Base-by-base conservation (phyloP, 148 eudicot species). In the Silene conica region DNA sequence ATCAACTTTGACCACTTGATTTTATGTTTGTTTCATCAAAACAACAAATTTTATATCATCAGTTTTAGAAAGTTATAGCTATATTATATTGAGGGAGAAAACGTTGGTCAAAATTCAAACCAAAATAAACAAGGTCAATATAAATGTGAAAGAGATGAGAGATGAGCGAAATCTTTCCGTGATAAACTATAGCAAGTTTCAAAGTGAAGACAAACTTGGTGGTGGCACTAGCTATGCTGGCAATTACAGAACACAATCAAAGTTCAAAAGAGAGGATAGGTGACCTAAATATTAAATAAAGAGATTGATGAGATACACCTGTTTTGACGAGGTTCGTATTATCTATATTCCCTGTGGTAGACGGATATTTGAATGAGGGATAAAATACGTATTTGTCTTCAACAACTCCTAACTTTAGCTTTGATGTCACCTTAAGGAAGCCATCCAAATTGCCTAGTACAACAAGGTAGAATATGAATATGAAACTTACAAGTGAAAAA, bases 361-460 rank as follows among this genome's bases (percentile, higher is more conserved):
- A 78, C 58, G 59, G 85, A 67, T 85, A 62, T 70, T 82, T 81
- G 41, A 76, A 58, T n/a, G 86, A 86, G 20, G 87, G 77, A 77
- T 83, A 78, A 66, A 74, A 63, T 77, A 88, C 82, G 73, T 82
- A 85, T 23, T 88, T 90, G 77, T 91, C 97, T 76, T 87, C 89
- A 77, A 78, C 67, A 38, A 78, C 77, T 79, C 83, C 86, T 77
- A 94, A 85, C 85, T 88, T 94, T 54, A 94, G 89, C 87, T 91
- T 94, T 52, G 87, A 85, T 46, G 92, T 86, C 54, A 94, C 85
- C 26, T 87, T 91, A 66, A 87, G 89, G 75, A 87, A 94, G 18
- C 82, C 45, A 64, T 94, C 93, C 84, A 90, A 76, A 72, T 85
- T 84, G 68, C 95, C 98, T 94, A 88, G 46, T 20, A 80, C 25